phyloP scores from a whole-genome alignment of 352 stramenopile species.

The Phytophthora fragariae region DNA sequence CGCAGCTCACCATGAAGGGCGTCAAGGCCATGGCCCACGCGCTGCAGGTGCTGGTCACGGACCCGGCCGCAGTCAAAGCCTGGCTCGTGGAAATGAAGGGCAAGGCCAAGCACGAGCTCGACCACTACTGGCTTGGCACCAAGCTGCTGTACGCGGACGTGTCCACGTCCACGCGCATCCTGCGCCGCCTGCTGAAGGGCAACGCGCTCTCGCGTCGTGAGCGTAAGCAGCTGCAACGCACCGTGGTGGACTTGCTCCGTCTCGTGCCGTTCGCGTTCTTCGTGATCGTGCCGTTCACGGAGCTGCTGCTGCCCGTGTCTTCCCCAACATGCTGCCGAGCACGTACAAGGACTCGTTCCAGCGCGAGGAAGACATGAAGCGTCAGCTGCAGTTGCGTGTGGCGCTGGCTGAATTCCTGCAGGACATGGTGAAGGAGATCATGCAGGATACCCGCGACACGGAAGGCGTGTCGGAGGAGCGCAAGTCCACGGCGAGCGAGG shows the following conservation, averaged over 20 bases:
- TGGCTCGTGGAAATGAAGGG: constrained; percentile 80
- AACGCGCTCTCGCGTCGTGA: constrained; percentile 95
- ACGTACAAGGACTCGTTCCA: constrained; percentile 97
- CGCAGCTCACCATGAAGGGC: constrained; percentile 64
- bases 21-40: constrained; percentile 65
- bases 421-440: constrained; percentile 95
- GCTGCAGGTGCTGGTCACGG: constrained; percentile 66
- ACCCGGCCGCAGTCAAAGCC: constrained; percentile 67
- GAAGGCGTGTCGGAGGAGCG: constrained; percentile 82
- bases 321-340: constrained; percentile 99
- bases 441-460: constrained; percentile 84
- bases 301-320: constrained; percentile 98
- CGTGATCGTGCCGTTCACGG: constrained; percentile 98
- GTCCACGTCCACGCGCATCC: constrained; percentile 93
- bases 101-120: constrained; percentile 89
- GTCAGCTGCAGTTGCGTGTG: constrained; percentile 96
- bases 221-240: constrained; percentile 97
- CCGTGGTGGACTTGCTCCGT: constrained; percentile 96
- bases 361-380: constrained; percentile 98
- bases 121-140: constrained; percentile 97
- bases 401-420: constrained; percentile 97
- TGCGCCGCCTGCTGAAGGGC: constrained; percentile 91
- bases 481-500: constrained; percentile 80
- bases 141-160: constrained; percentile 97
- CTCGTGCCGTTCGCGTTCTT: constrained; percentile 98